Evolutionary conservation across 441 rosid genomes (phyloP), one percentile per base, ranked within the genome.

Genomic region (Manihot esculenta): DNA sequence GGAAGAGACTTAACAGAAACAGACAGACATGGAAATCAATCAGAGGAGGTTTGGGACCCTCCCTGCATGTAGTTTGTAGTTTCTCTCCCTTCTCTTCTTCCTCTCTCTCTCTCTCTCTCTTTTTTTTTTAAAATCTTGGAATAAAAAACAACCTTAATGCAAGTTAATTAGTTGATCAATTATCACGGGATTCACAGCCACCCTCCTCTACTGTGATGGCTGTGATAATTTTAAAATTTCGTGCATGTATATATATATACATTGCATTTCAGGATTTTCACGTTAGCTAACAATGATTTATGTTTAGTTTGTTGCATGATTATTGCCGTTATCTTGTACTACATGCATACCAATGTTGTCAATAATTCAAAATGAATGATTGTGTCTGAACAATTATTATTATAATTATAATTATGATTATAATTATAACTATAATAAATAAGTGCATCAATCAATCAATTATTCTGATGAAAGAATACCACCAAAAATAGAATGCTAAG

Each of bases 11-110:
- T 68, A 30, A 61, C 66, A 69, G 80, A 66, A 75, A 72, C 67
- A 77, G 78, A 79, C 80, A 70, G 76, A 76, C 64, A 68, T 61
- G 70, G 70, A 76, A 69, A 71, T 50, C 65, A 72, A 51, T 53
- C 54, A 48, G 60, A 49, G 55, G 33, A 60, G 38, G 63, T 64
- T 44, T 57, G 75, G 82, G 82, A 23, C 80, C 81, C 73, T 45
- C 71, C 21, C 53, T 75, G 76, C 78, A 81, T 77, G 79, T 70
- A 70, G 70, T 81, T 69, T 72, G 42, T 24, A 66, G 38, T 42
- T 58, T 63, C 27, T 13, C 14, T 38, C 20, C 14, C 54, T 35
- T 53, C 0, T 23, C 26, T 41, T 20, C 18, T 60, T 45, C 45
- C 1, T 27, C 10, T 7, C 38, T n/a, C 15, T 20, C 54, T 20